Base-by-base conservation (phyloP, 306 rosid species). In the Parietaria judaica region DNA sequence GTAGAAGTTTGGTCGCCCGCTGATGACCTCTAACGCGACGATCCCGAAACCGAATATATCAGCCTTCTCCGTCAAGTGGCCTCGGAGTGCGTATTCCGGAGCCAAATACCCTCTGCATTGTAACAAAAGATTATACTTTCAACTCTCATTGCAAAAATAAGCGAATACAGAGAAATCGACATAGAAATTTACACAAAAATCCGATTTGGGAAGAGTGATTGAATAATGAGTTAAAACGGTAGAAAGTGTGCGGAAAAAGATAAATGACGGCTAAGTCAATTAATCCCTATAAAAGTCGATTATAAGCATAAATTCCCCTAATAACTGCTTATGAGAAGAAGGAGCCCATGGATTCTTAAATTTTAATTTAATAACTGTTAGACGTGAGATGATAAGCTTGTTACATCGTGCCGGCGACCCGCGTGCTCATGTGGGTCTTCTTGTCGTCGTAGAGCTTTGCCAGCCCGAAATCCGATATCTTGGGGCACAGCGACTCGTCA, bases 381-480 rank as follows among this genome's bases (percentile, higher is more conserved):
- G 9, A 41, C 3, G 45, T 8, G 45, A 41, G 31, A 5, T 41
- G 45, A 17, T 34, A 1, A 51, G 56, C 57, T 53, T 64, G 57
- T 58, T 68, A 77, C 81, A 68, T 68, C 49, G 74, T 77, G 7
- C 81, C 78, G 15, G 74, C 78, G 13, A 77, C 66, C 39, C 68
- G 41, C 8, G 81, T 77, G 69, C 74, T 77, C 8, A 77, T 64
- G 51, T 77, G 81, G 48, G 81, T 77, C 57, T 61, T 54, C 13
- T 64, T 58, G 17, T 72, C 74, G 8, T 67, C 73, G 51, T 49
- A 72, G 51, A 77, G 81, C 69, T 72, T 77, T 35, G 82, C 82
- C 50, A 77, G 16, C 14, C 82, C 75, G 58, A 77, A 77, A 56
- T 72, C 82, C 56, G 77, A 72, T 48, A 72, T 77, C 57, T 72